Evolutionary conservation across 2,329 filamentous ascomycete genomes (phyloP), one percentile per base, ranked within the genome.

Genomic region (Aureobasidium melanogenum): DNA sequence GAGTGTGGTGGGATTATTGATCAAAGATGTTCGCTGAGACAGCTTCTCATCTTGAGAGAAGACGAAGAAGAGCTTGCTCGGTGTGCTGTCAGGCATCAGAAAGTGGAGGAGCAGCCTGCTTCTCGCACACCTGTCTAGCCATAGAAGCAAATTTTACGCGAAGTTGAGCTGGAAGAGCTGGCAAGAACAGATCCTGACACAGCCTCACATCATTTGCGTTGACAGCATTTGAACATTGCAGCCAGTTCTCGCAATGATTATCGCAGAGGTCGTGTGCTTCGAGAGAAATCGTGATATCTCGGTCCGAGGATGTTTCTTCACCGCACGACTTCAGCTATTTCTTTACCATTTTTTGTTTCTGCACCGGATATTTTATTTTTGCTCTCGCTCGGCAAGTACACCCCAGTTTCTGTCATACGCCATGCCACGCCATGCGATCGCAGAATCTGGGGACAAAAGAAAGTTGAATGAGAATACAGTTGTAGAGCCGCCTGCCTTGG

Each of bases 401-500:
- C 50, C 30, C 36, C 34, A 39, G 26, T 19, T 47, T 10, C 30
- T 32, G 17, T 36, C 47, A 19, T 15, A n/a, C n/a, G n/a, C n/a
- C n/a, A n/a, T n/a, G n/a, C 22, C 28, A 38, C 22, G 22, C 34
- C 22, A 54, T 39, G 15, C 22, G 14, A 26, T 17, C 48, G 26
- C 22, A 6, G 12, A 38, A 38, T n/a, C 32, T 26, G 48, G 48
- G 22, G 34, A 14, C 19, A 5, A 19, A 19, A 24, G 36, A 34
- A 28, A 5, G 12, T 1, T 36, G n/a, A 7, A 30, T 41, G 34
- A 6, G n/a, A 28, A 30, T 10, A 30, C n/a, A n/a, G n/a, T n/a
- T n/a, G n/a, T n/a, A 38, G 36, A 54, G 50, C 50, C 15, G 50
- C 36, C 34, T 54, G 50, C 50, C 50, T 54, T 54, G 50, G 50